phyloP scores from a whole-genome alignment of 2,329 filamentous ascomycete genomes.

The Alternaria hordeiaustralica region DNA sequence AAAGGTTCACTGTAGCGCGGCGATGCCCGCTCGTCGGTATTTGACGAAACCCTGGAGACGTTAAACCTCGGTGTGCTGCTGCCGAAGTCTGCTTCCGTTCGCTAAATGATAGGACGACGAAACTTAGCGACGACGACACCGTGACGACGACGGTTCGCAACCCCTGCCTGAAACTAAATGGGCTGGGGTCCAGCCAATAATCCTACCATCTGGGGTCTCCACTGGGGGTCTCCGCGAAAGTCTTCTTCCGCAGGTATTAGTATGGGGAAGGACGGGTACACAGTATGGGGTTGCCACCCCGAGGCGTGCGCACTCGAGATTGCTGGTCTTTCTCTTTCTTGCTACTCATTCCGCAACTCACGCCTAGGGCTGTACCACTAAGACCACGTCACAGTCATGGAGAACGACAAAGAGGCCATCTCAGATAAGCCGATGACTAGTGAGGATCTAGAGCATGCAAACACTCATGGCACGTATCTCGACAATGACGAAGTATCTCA shows the following conservation, averaged over 20 bases:
- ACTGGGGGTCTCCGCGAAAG: slow-evolving; percentile 12
- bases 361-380: not conserved
- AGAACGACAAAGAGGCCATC: slow-evolving; percentile 11
- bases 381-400: slow-evolving; percentile 4
- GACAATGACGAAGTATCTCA: slow-evolving; percentile 35
- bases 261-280: slow-evolving; percentile 13
- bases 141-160: slow-evolving; percentile 9
- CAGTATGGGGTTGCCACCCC: slow-evolving; percentile 9
- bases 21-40: not conserved
- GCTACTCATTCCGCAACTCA: not conserved
- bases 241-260: not conserved
- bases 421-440: slow-evolving; percentile 9
- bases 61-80: slow-evolving; percentile 9
- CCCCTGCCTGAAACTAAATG: slow-evolving; percentile 15
- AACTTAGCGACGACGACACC: slow-evolving; percentile 15
- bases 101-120: slow-evolving; percentile 5
- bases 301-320: not conserved
- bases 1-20: not conserved
- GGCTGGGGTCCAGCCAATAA: slow-evolving; percentile 8
- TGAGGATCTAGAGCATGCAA: slow-evolving; percentile 33
- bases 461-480: slow-evolving; percentile 39
- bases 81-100: slow-evolving; percentile 11
- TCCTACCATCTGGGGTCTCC: slow-evolving; percentile 26
- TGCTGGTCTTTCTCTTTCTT: not conserved
- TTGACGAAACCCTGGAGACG: not conserved